A percentile compares a stretch with the other conserved stretches of the same genome.
Conservation (phyloP, 2,329 filamentous ascomycete species). For the Neonectria neomacrospora region DNA sequence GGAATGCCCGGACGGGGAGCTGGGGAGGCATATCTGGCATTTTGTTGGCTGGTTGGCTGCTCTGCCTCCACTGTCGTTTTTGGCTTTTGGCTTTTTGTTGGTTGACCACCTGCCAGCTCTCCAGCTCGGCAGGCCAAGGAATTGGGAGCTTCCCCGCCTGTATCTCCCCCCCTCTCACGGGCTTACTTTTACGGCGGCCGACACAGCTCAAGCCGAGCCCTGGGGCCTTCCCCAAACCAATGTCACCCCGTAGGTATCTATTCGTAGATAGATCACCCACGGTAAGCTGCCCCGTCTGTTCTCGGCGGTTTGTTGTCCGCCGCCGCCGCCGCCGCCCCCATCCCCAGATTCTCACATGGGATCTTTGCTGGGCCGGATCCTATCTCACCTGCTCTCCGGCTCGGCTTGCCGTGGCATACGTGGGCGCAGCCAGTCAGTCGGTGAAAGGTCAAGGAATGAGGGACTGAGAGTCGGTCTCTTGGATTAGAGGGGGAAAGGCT, state of each 20-base stretch:
- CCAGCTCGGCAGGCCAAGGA: neutral
- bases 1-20: neutral
- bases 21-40: neutral
- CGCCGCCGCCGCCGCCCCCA: neutral
- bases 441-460: neutral
- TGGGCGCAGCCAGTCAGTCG: conserved; percentile 13
- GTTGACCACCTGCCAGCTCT: neutral
- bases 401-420: conserved; percentile 16
- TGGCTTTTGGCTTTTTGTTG: conserved; percentile 10
- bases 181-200: neutral
- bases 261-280: neutral
- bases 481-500: neutral
- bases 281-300: conserved; percentile 12
- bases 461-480: neutral
- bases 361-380: conserved; percentile 2
- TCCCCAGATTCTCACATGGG: conserved; percentile 24
- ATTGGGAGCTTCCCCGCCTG: neutral
- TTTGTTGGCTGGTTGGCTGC: conserved; percentile 7
- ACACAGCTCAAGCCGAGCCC: neutral
- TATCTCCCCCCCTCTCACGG: neutral
- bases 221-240: neutral
- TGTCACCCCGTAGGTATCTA: no score
- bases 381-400: conserved; percentile 1
- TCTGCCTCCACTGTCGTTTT: neutral
- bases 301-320: neutral